Conservation (phyloP, 352 stramenopile species). For the Pythium coloratum region DNA sequence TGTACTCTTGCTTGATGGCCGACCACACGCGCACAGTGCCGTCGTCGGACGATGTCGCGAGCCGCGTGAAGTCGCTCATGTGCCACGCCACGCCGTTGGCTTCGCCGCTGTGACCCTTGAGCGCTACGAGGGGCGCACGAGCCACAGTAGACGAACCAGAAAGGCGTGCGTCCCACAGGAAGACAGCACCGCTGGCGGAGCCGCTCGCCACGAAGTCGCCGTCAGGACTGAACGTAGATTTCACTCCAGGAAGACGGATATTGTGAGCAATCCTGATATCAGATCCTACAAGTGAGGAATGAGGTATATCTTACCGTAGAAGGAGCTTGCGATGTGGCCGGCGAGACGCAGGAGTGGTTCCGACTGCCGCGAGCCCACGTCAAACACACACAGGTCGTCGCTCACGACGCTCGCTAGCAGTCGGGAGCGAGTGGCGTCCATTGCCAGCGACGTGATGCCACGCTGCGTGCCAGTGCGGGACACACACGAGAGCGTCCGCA, state of each 20-base stretch:
- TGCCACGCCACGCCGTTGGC: conserved; percentile 71
- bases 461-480: conserved; percentile 34
- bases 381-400: conserved; percentile 57
- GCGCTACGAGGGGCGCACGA: conserved; percentile 36
- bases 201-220: conserved; percentile 58
- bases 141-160: background rate
- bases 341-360: conserved; percentile 38
- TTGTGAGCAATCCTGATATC: background rate
- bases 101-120: conserved; percentile 63
- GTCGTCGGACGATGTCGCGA: conserved; percentile 68
- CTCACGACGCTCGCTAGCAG: conserved; percentile 68
- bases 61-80: conserved; percentile 43
- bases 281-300: background rate
- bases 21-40: conserved; percentile 40
- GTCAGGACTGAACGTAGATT: conserved; percentile 57
- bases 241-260: conserved; percentile 27
- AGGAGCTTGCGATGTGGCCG: conserved; percentile 59
- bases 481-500: conserved; percentile 45
- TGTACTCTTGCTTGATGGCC: background rate
- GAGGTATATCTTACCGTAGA: conserved; percentile 43
- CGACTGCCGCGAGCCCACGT: conserved; percentile 25
- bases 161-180: conserved; percentile 48
- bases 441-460: conserved; percentile 58
- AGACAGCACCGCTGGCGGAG: conserved; percentile 55
- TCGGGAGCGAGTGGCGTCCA: conserved; percentile 33